Percentiles rank a stretch among this genome's conserved stretches.
Conservation (phyloP, 257 asterid genomes). For the Ocimum tenuiflorum region DNA sequence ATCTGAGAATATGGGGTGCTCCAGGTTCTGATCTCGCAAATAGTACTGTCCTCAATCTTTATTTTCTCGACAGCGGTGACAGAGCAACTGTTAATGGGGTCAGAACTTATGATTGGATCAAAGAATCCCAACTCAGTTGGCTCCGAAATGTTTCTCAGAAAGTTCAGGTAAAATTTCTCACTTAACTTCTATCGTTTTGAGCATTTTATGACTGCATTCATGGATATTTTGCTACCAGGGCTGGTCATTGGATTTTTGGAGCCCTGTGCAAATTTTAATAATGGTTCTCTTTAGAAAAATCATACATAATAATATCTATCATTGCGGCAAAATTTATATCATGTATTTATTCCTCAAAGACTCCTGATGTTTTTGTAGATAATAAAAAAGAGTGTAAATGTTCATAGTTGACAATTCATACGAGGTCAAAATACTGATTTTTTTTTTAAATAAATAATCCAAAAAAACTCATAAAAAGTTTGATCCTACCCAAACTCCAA, state of each 20-base stretch:
- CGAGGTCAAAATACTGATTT: no score
- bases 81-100: slow-evolving; percentile 62
- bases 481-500: no score
- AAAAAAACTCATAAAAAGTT: no score
- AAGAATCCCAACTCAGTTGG: slow-evolving; percentile 89
- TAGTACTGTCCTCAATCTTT: slow-evolving; percentile 61
- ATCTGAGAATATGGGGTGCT: slow-evolving; percentile 70
- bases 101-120: slow-evolving; percentile 85
- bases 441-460: no score
- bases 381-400: no score
- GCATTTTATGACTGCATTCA: background rate
- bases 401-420: no score
- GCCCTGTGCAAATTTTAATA: no score
- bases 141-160: slow-evolving; percentile 45
- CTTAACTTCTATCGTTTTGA: background rate
- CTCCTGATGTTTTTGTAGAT: no score
- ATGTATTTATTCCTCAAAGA: no score
- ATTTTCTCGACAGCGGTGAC: slow-evolving; percentile 92
- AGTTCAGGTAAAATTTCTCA: slow-evolving; percentile 40
- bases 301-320: no score
- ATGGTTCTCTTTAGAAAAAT: no score
- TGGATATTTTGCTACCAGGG: background rate
- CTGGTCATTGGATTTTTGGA: background rate
- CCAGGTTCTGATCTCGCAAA: slow-evolving; percentile 63
- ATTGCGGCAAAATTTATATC: no score